Evolutionary conservation across 768 basidiomycete species (phyloP).

Genomic region (Kwoniella europaea): DNA sequence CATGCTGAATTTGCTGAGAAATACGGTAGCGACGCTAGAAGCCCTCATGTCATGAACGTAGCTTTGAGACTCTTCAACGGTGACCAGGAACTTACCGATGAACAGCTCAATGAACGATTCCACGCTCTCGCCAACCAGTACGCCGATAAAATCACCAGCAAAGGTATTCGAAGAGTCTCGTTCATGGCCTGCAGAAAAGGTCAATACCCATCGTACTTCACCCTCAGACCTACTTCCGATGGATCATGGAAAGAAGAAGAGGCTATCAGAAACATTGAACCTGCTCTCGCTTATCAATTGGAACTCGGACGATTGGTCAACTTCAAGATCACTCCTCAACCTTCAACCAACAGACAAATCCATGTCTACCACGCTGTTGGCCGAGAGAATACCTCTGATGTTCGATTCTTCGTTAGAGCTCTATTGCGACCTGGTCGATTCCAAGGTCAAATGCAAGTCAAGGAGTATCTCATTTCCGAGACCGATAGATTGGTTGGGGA

Average conservation of each 20-base stretch:
- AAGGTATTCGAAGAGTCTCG: conserved; percentile 89
- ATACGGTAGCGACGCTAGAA: conserved; percentile 72
- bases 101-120: conserved; percentile 74
- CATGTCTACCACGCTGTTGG: conserved; percentile 97
- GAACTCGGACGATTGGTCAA: conserved; percentile 95
- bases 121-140: conserved; percentile 73
- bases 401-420: conserved; percentile 96
- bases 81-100: conserved; percentile 78
- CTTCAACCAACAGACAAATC: conserved; percentile 95
- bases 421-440: conserved; percentile 94
- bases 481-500: conserved; percentile 94
- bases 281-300: conserved; percentile 95
- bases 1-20: conserved; percentile 72
- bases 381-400: conserved; percentile 95
- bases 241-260: conserved; percentile 86
- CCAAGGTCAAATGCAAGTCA: conserved; percentile 86
- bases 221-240: conserved; percentile 71
- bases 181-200: conserved; percentile 88
- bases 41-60: conserved; percentile 92
- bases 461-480: conserved; percentile 98
- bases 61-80: conserved; percentile 85
- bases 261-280: conserved; percentile 97
- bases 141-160: conserved; percentile 67
- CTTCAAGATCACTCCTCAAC: conserved; percentile 94
- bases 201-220: conserved; percentile 93